Conservation (phyloP, 164 flowering plant species). For the Tinospora cordifolia region DNA sequence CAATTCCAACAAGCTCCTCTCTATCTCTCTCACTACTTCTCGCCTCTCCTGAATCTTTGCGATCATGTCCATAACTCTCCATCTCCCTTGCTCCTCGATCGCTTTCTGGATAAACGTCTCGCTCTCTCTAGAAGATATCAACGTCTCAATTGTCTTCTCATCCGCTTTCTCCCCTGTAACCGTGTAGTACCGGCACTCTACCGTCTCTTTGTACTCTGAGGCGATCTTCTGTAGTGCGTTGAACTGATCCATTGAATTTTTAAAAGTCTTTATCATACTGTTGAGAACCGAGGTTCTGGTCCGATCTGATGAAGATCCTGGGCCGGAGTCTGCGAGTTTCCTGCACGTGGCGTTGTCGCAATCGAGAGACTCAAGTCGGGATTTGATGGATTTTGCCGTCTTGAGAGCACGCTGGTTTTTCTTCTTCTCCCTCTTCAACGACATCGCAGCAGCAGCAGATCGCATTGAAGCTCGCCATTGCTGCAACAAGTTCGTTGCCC, state of each 20-base stretch:
- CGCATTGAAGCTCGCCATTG: too few species aligned
- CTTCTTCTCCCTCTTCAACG: too few species aligned
- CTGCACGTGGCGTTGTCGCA: slow-evolving; percentile 62
- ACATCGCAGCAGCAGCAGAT: too few species aligned
- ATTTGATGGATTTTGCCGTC: slow-evolving; percentile 62
- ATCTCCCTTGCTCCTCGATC: slow-evolving; percentile 60
- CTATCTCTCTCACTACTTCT: slow-evolving; percentile 54
- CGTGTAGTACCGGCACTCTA: slow-evolving; percentile 57
- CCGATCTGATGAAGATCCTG: slow-evolving; percentile 75
- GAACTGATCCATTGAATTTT: slow-evolving; percentile 58
- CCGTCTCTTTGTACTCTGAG: slow-evolving; percentile 67
- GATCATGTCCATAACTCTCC: slow-evolving; percentile 44
- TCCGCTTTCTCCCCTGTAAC: slow-evolving; percentile 74
- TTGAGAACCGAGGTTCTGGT: slow-evolving; percentile 62
- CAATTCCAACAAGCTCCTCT: slow-evolving; percentile 46
- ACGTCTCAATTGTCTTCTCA: slow-evolving; percentile 40
- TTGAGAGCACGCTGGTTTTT: slow-evolving; percentile 45
- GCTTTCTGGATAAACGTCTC: slow-evolving; percentile 73
- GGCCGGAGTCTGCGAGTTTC: slow-evolving; percentile 62
- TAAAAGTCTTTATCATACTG: slow-evolving; percentile 54
- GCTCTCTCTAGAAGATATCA: slow-evolving; percentile 74
- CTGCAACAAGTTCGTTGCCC: too few species aligned
- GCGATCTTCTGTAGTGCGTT: slow-evolving; percentile 38
- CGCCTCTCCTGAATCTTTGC: slow-evolving; percentile 58
- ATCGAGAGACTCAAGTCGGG: slow-evolving; percentile 57